These are phyloP conservation scores for Polychaeton citri DNA, from an alignment of 2,329 filamentous ascomycete species.

Conservation along the genomic window DNA sequence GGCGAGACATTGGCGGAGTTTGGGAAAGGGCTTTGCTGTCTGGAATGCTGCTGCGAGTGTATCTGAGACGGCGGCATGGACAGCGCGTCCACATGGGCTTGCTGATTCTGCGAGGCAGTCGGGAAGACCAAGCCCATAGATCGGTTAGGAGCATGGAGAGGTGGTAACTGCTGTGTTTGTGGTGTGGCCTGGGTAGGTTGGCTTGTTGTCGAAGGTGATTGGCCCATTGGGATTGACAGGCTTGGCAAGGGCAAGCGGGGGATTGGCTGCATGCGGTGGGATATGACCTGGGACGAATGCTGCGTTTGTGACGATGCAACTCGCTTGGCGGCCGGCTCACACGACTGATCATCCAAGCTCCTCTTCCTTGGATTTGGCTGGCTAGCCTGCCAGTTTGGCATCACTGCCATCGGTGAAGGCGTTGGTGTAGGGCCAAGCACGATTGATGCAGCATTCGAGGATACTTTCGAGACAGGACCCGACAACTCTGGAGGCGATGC, in stretches of 20 bases:
- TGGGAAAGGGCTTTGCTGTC: constrained; percentile 38
- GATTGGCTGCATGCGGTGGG: constrained; percentile 17
- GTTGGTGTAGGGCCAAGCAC: constrained; percentile 27
- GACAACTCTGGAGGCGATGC: constrained; percentile 35
- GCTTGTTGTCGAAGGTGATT: constrained; percentile 6
- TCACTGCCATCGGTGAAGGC: constrained; percentile 29
- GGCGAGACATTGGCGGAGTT: constrained; percentile 52
- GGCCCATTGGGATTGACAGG: constrained; percentile 44
- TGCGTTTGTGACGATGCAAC: constrained; percentile 14
- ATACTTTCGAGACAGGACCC: constrained; percentile 18
- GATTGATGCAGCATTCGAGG: constrained; percentile 18
- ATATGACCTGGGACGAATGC: constrained; percentile 14
- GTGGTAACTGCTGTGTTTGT: constrained; percentile 41
- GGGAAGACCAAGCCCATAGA: constrained; percentile 67
- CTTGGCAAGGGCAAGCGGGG: constrained; percentile 57
- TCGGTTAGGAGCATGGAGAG: constrained; percentile 43
- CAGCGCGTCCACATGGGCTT: constrained; percentile 1
- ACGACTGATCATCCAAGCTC: constrained; percentile 39
- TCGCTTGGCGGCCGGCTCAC: constrained; percentile 46
- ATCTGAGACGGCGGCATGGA: constrained; percentile 7
- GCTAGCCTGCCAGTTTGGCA: constrained; percentile 26
- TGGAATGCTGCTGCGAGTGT: constrained; percentile 24
- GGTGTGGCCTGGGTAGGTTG: constrained; percentile 10
- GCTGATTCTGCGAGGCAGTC: constrained; percentile 39
- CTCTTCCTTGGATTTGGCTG: constrained; percentile 36